Percentiles rank a stretch among this genome's conserved stretches.
These are phyloP conservation scores for Colletotrichum graminicola DNA, from an alignment of 2,329 filamentous ascomycete genomes.

Conservation along the genomic window DNA sequence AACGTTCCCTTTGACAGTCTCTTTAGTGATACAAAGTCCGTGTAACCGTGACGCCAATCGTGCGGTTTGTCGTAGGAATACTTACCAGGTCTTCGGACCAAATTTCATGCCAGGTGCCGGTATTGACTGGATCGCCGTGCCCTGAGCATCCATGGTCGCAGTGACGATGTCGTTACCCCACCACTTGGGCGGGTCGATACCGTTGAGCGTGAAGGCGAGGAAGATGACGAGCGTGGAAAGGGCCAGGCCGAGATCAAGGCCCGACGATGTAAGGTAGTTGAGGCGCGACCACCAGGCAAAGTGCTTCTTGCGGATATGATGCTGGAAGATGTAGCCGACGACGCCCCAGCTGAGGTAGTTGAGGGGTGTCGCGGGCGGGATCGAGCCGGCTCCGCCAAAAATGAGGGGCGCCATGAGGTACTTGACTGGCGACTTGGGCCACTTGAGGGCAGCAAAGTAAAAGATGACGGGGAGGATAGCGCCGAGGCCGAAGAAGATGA, in stretches of 20 bases:
- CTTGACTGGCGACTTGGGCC: constrained; percentile 62
- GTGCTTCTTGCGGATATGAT: constrained; percentile 71
- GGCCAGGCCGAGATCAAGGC: constrained; percentile 76
- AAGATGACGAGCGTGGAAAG: constrained; percentile 77
- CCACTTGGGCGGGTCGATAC: constrained; percentile 74
- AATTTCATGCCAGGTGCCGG: constrained; percentile 69
- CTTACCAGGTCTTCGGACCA: constrained; percentile 69
- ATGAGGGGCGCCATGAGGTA: constrained; percentile 73
- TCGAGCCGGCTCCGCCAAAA: constrained; percentile 69
- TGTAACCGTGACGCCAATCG: constrained; percentile 9
- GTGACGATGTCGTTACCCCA: constrained; percentile 74
- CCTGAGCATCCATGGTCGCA: constrained; percentile 72
- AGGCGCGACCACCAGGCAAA: constrained; percentile 80
- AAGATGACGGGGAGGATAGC: constrained; percentile 65
- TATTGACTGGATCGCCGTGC: constrained; percentile 68
- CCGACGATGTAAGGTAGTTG: constrained; percentile 79
- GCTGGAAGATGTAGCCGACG: constrained; percentile 79
- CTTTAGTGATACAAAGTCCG: constrained; percentile 21
- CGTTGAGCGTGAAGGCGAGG: constrained; percentile 74
- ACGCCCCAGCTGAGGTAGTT: constrained; percentile 82
- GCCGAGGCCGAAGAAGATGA: constrained; percentile 70
- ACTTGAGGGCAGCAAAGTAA: constrained; percentile 62
- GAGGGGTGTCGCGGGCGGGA: constrained; percentile 77
- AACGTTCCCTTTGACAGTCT: constrained; percentile 1
- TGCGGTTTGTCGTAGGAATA: neutral